Base-by-base conservation (phyloP, 768 basidiomycete genomes). In the Phylloporus scabripes region DNA sequence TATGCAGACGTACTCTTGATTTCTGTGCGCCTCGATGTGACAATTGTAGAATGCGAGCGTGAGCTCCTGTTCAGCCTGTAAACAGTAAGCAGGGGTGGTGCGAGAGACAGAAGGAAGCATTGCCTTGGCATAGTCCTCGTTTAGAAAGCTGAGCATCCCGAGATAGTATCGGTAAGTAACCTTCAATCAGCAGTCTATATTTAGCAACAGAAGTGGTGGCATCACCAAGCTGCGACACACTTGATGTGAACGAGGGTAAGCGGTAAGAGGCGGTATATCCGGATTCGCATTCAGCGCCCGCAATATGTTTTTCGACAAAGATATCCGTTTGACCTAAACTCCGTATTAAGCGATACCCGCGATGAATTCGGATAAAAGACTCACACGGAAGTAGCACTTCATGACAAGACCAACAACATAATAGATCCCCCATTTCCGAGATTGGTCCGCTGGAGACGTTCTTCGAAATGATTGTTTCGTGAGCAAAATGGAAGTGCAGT, bases 131-230 rank as follows among this genome's bases (percentile, higher is more conserved):
- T 91, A 94, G 42, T 95, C 87, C 64, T 97, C 96, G 60, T 90
- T 90, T 52, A 97, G 68, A 70, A 98, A 97, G 61, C 82, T 85
- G 52, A 98, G 75, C 83, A 97, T 90, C 54, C 95, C 96, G 42
- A 96, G 70, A 63, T 97, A 97, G 73, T 95, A 99, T 52, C 83
- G 77, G 70, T 88, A 96, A 20, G 94, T 94, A 44, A 96, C 92
- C 87, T 92, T 71, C 51, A 51, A 55, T 51, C 49, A 42, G 37
- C 61, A 41, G 63, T 59, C 20, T 32, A 42, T 28, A 29, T 56
- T 47, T 46, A 50, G 52, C 37, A 49, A 54, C 23, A 46, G 23
- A 40, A 29, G 39, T 15, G 10, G 17, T 9, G 26, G 26, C 26
- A 9, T 51, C 54, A 51, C 43, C 50, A 48, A 56, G 45, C 51